Evolutionary conservation across 208 protist genomes (phyloP).

Genomic region (Leishmania amazonensis): DNA sequence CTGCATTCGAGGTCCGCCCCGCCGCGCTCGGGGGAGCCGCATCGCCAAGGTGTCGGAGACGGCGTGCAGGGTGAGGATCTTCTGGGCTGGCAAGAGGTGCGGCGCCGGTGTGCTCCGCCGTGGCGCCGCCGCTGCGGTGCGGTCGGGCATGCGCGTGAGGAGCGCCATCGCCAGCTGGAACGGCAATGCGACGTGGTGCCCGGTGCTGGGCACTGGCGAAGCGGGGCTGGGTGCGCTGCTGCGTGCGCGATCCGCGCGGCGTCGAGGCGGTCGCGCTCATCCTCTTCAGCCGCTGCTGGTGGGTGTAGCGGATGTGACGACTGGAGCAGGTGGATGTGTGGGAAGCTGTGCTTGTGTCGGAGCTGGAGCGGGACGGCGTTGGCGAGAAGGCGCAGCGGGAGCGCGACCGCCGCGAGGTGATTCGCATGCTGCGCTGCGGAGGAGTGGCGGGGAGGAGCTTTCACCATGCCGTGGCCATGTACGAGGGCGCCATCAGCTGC

Average conservation of each 20-base stretch:
- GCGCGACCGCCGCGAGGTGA: slow-evolving; percentile 52
- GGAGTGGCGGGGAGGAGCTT: slow-evolving; percentile 62
- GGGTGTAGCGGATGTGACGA: background rate
- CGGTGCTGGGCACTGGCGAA: slow-evolving; percentile 32
- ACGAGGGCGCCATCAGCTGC: slow-evolving; percentile 72
- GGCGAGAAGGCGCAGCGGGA: slow-evolving; percentile 41
- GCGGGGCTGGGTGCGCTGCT: slow-evolving; percentile 56
- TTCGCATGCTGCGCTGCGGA: slow-evolving; percentile 46
- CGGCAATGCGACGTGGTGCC: slow-evolving; percentile 72
- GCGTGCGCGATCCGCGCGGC: background rate
- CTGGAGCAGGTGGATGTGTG: background rate
- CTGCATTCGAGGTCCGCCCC: slow-evolving; percentile 57
- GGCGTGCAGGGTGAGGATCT: slow-evolving; percentile 44
- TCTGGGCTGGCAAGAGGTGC: background rate
- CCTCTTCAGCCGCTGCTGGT: too few species aligned
- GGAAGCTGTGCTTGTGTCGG: too few species aligned
- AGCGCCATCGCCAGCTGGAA: slow-evolving; percentile 76
- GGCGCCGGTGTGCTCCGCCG: slow-evolving; percentile 13
- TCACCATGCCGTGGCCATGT: slow-evolving; percentile 64
- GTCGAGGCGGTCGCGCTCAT: too few species aligned
- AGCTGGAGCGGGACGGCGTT: too few species aligned
- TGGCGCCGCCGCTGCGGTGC: too few species aligned
- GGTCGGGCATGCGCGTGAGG: too few species aligned
- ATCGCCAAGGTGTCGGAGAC: slow-evolving; percentile 51
- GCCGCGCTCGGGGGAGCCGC: slow-evolving; percentile 61